Percentiles rank a stretch among this genome's conserved stretches.
Evolutionary conservation across 2,329 filamentous ascomycete species (phyloP).

Genomic region (Cytospora chrysosperma): DNA sequence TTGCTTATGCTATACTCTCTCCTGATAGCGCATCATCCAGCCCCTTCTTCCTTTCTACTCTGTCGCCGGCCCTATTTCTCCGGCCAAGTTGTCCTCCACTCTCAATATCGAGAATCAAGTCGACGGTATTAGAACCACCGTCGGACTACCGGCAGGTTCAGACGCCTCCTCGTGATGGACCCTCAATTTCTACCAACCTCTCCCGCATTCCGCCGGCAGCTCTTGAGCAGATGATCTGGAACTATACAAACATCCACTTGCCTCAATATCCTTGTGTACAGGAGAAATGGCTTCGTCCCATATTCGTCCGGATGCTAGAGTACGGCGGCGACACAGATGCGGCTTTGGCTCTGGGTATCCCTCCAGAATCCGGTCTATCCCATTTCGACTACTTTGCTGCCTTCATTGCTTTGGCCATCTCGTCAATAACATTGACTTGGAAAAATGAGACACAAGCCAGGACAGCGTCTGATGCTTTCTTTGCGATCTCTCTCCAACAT

Average conservation of each 20-base stretch:
- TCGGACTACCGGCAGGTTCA: not conserved
- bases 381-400: conserved; percentile 17
- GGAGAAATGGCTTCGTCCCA: conserved; percentile 13
- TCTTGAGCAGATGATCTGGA: conserved; percentile 15
- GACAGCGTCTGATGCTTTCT: conserved; percentile 11
- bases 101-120: conserved; percentile 4
- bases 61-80: conserved; percentile 11
- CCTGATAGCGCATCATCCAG: not conserved
- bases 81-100: conserved; percentile 16
- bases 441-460: conserved; percentile 14
- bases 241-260: conserved; percentile 13
- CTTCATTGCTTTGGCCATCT: conserved; percentile 9
- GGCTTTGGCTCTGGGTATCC: conserved; percentile 4
- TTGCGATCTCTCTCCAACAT: conserved; percentile 13
- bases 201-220: conserved; percentile 9
- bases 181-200: conserved; percentile 9
- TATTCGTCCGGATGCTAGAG: conserved; percentile 1
- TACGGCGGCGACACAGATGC: conserved; percentile 15
- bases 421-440: conserved; percentile 16
- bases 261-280: conserved; percentile 17
- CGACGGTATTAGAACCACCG: not conserved
- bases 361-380: conserved; percentile 8
- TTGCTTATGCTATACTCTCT: conserved; percentile 5
- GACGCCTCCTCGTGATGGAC: conserved; percentile 13
- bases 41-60: conserved; percentile 5